Percentiles rank a stretch among this genome's conserved stretches.
Conservation (phyloP, 345 rosid genomes). For the Populus nigra region DNA sequence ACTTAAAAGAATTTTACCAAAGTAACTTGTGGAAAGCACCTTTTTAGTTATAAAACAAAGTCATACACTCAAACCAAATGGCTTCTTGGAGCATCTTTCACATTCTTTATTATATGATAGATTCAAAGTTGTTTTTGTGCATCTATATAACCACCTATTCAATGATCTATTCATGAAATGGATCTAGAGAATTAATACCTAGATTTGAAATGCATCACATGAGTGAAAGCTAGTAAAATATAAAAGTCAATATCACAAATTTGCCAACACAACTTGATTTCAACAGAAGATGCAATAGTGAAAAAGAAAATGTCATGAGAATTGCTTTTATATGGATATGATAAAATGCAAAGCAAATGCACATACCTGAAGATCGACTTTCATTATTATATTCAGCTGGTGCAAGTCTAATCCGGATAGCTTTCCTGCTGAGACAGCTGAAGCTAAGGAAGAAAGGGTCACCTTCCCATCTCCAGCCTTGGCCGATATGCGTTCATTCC, state of each 20-base stretch:
- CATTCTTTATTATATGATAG: not conserved
- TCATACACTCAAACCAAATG: not conserved
- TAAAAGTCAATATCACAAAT: not conserved
- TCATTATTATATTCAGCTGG: constrained; percentile 84
- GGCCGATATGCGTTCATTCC: constrained; percentile 76
- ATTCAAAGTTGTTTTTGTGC: not conserved
- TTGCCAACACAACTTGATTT: not conserved
- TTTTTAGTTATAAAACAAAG: not conserved
- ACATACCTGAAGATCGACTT: constrained; percentile 93
- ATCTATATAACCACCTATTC: not conserved
- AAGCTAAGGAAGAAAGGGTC: constrained; percentile 92
- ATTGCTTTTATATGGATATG: not conserved
- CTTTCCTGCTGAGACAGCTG: constrained; percentile 80
- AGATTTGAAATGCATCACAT: not conserved
- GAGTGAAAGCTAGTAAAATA: not conserved
- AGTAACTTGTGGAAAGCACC: not conserved
- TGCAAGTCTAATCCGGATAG: constrained; percentile 91
- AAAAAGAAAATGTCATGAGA: not conserved
- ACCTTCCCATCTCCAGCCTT: constrained; percentile 97
- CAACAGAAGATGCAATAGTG: constrained; percentile 7
- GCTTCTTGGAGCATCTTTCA: not conserved
- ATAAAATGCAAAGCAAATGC: not conserved
- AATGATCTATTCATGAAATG: not conserved
- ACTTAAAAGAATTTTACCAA: not conserved
- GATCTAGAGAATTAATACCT: not conserved